Base-by-base conservation (phyloP, 2,329 filamentous ascomycete genomes). In the Colletotrichum graminicola region DNA sequence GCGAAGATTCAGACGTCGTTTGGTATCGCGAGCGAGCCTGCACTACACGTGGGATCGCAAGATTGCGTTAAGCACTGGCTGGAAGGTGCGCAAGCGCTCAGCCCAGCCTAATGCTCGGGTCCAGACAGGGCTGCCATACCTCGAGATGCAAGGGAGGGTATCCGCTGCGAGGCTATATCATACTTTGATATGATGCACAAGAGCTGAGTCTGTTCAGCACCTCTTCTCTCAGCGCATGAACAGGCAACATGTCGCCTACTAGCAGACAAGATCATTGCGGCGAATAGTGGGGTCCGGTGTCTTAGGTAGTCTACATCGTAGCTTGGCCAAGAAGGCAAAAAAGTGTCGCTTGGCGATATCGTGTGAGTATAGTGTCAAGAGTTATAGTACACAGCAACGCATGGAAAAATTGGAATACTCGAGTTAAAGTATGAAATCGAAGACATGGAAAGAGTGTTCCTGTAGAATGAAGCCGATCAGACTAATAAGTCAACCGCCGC, bases 161-260 rank as follows among this genome's bases (percentile, higher is more conserved):
- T 36, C 32, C 41, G 18, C 56, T 32, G 34, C 26, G 21, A 49
- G 43, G 34, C 29, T 34, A 29, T 29, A 23, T 23, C 32, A 57
- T 55, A 36, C 21, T 62, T 41, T 49, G 47, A 16, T 12, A 26
- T 41, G 7, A 61, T 71, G 63, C 51, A 39, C 34, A 66, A 36
- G 14, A 51, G 23, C 45, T 67, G 49, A 56, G 51, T 55, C 26
- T 41, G 23, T 32, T 63, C 51, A 62, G n/a, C 26, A 29, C 54
- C 23, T 14, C 55, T 45, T 55, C 23, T 62, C 55, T 56, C 26
- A n/a, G 5, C 67, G 63, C 55, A 70, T 70, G 54, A 56, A 49
- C 23, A 34, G 26, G 8, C 62, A 56, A n/a, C 23, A 21, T 51
- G 47, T 14, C 18, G 21, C 18, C 49, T 23, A 62, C n/a, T 32